Evolutionary conservation across 2,329 filamentous ascomycete species (phyloP), one percentile per base, ranked within the genome.

Genomic region (Trichoderma guizhouense): DNA sequence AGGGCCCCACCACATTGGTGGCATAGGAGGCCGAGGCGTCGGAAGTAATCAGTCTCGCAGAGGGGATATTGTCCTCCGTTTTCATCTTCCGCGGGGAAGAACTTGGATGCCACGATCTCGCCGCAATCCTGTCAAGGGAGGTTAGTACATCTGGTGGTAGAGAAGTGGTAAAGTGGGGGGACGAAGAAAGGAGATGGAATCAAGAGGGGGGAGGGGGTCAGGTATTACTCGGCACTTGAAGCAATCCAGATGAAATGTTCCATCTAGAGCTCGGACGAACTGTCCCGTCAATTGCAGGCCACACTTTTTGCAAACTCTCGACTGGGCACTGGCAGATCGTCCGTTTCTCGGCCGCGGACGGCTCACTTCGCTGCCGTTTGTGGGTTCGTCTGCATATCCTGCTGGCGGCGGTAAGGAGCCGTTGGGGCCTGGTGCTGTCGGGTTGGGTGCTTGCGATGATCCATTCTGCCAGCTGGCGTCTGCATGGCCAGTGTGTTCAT

Each of bases 1-100:
- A 99, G 88, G 62, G 96, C 96, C 72, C 94, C 94, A 75, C 94
- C 94, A 80, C 96, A 99, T 74, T 96, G 91, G 81, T 93, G 93
- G 82, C 96, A 99, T 57, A 99, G 87, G 58, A 99, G 87, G 74
- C 95, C 94, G 21, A 99, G 89, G 72, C 96, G 90, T 77, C 94
- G 90, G 82, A 99, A 99, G 82, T 99, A 99, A 82, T 99, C 96
- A 28, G 92, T 98, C 83, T 99, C 96, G 85, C 96, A 99, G 5
- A 99, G 89, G 9, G 96, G 96, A 80, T 98, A 98, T 81, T 98
- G 96, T 24, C 88, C 88, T 53, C 93, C 94, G 76, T 94, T 90
- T 77, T 97, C 94, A 76, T 97, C 93, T 75, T 97, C 95, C 8
- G 97, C 93, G 1, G 96, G 96, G 82, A 99, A 99, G 88, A 99